Evolutionary conservation across 1,284 basidiomycete species (phyloP).

Genomic region (Microbotryomycetes sp.): DNA sequence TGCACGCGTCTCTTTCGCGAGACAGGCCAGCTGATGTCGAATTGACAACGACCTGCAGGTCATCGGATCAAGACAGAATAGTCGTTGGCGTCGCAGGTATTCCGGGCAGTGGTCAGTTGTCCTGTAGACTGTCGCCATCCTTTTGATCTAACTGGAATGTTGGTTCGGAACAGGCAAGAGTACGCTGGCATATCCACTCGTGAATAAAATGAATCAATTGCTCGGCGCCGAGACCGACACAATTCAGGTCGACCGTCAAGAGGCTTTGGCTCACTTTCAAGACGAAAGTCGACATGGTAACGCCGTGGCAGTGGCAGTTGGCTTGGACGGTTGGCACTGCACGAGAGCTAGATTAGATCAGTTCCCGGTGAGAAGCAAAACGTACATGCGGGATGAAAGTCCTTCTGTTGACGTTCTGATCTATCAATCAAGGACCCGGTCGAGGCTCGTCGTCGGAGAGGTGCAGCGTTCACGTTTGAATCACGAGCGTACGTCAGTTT

Average conservation of each 20-base stretch:
- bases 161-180: slow-evolving; percentile 57
- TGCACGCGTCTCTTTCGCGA: no score
- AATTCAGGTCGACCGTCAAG: neutral
- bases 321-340: slow-evolving; percentile 77
- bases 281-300: no score
- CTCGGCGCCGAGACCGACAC: slow-evolving; percentile 19
- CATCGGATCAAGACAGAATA: neutral
- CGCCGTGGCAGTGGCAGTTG: slow-evolving; percentile 53
- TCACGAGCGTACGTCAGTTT: slow-evolving; percentile 56
- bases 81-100: neutral
- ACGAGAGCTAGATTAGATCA: slow-evolving; percentile 50
- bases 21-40: no score
- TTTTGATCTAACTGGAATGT: neutral
- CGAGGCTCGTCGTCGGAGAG: slow-evolving; percentile 58
- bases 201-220: slow-evolving; percentile 48
- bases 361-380: slow-evolving; percentile 51
- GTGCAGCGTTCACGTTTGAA: slow-evolving; percentile 46
- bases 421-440: slow-evolving; percentile 53
- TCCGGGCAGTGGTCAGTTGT: neutral
- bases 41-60: no score
- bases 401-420: neutral
- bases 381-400: neutral
- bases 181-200: slow-evolving; percentile 55
- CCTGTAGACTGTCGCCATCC: neutral
- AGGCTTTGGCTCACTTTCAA: slow-evolving; percentile 6